Evolutionary conservation across 106 monocot genomes (phyloP).

Genomic region (Dendrobium officinale): DNA sequence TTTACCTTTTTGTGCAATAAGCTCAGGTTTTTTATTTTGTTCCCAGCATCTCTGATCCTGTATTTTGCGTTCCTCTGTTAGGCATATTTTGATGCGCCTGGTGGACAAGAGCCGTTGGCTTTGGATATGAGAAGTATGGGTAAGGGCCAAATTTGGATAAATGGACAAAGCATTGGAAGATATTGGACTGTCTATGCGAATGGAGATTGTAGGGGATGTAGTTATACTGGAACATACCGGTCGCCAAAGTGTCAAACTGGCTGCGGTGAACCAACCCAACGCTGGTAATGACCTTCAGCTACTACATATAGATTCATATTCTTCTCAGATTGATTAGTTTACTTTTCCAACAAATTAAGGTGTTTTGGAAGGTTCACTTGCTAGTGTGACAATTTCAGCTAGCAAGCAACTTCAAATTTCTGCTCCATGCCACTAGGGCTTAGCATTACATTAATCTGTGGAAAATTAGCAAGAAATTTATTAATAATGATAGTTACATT

Average conservation of each 20-base stretch:
- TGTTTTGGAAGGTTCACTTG: background rate
- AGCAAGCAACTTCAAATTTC: too few relatives aligned
- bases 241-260: conserved; percentile 75
- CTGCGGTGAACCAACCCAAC: conserved; percentile 87
- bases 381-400: background rate
- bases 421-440: too few relatives aligned
- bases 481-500: too few relatives aligned
- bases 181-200: conserved; percentile 76
- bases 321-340: background rate
- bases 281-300: conserved; percentile 47
- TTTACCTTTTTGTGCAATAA: background rate
- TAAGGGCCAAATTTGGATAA: conserved; percentile 93
- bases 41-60: background rate
- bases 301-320: background rate
- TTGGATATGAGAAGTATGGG: conserved; percentile 98
- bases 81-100: conserved; percentile 90
- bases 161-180: conserved; percentile 87
- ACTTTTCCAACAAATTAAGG: background rate
- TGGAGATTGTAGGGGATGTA: conserved; percentile 60
- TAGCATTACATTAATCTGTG: too few relatives aligned
- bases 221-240: conserved; percentile 62
- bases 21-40: background rate
- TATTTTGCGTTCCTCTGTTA: conserved; percentile 11
- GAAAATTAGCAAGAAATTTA: too few relatives aligned
- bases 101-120: conserved; percentile 82